These are phyloP conservation scores for Aspergillus texensis DNA, from an alignment of 2,329 filamentous ascomycete genomes.

Conservation along the genomic window DNA sequence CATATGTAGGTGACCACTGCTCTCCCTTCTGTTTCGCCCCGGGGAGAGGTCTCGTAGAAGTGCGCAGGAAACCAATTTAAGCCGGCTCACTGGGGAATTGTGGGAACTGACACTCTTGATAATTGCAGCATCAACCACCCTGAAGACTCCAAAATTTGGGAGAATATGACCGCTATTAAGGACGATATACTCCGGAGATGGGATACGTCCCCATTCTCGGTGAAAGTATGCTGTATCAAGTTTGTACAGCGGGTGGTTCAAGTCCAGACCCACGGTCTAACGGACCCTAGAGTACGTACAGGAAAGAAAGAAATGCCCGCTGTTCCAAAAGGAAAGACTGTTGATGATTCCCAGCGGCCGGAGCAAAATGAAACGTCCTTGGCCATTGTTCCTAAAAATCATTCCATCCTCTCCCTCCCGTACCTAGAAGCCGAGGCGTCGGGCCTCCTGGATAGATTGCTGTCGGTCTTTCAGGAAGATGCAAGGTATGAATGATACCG, in stretches of 20 bases:
- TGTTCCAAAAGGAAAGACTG: not conserved
- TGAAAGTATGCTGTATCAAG: conserved; percentile 94
- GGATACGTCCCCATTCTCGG: conserved; percentile 74
- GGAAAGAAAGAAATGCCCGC: not conserved
- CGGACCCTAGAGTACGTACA: conserved; percentile 75
- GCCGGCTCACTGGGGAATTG: conserved; percentile 1
- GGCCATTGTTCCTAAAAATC: conserved; percentile 79
- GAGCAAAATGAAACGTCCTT: conserved; percentile 84
- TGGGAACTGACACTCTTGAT: conserved; percentile 35
- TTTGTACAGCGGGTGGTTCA: conserved; percentile 93
- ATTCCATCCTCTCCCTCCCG: conserved; percentile 75
- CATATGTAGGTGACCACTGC: conserved; percentile 76
- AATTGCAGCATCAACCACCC: conserved; percentile 77
- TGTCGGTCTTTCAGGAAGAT: conserved; percentile 83
- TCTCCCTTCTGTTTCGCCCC: conserved; percentile 27
- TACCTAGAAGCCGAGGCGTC: conserved; percentile 91
- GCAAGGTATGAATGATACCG: conserved; percentile 61
- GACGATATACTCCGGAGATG: conserved; percentile 83
- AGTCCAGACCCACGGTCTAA: conserved; percentile 82
- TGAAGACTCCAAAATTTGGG: conserved; percentile 80
- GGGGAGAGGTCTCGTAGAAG: conserved; percentile 24
- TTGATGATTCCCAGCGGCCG: conserved; percentile 55
- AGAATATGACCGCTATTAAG: conserved; percentile 86
- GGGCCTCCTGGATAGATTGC: conserved; percentile 84
- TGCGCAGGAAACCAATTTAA: not conserved